phyloP scores from a whole-genome alignment of 192 early-diverging fungal genomes.

The Borealophlyctis nickersoniae region DNA sequence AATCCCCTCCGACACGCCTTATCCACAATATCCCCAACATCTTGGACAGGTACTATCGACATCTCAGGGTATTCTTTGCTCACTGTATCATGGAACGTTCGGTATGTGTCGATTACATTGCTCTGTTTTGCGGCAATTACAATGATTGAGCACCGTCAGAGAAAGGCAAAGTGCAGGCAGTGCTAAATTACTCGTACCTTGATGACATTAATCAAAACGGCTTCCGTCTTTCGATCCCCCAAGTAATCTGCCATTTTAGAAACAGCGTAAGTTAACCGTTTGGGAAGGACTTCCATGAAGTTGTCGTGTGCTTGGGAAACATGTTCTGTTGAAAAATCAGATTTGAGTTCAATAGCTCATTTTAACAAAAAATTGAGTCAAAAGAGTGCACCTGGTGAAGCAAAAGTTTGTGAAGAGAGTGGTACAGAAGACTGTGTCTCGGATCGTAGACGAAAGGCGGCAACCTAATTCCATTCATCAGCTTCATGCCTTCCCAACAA shows the following conservation, averaged over 20 bases:
- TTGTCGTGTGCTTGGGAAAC: background rate
- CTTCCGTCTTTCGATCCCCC: constrained; percentile 73
- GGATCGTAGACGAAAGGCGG: constrained; percentile 3
- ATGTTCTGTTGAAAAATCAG: constrained; percentile 1
- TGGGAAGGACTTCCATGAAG: constrained; percentile 54
- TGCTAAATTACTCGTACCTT: constrained; percentile 42
- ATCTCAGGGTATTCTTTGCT: constrained; percentile 30
- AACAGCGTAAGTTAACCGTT: constrained; percentile 50
- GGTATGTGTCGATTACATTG: constrained; percentile 39
- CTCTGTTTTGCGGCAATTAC: constrained; percentile 11
- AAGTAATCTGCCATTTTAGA: constrained; percentile 66
- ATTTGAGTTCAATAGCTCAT: background rate
- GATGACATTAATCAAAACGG: constrained; percentile 66
- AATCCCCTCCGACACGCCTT: constrained; percentile 11
- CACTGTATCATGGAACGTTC: constrained; percentile 31
- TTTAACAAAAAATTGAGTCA: background rate
- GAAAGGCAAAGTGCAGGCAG: constrained; percentile 1
- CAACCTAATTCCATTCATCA: constrained; percentile 7
- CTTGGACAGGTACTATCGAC: constrained; percentile 26
- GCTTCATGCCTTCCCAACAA: background rate
- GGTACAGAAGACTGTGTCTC: constrained; percentile 28
- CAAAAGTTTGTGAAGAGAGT: constrained; percentile 49
- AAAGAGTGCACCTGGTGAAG: constrained; percentile 33
- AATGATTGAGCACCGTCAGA: constrained; percentile 5
- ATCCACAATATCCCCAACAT: constrained; percentile 28